phyloP scores from a whole-genome alignment of 2,329 filamentous ascomycete genomes.

The Microthyrium microscopicum region DNA sequence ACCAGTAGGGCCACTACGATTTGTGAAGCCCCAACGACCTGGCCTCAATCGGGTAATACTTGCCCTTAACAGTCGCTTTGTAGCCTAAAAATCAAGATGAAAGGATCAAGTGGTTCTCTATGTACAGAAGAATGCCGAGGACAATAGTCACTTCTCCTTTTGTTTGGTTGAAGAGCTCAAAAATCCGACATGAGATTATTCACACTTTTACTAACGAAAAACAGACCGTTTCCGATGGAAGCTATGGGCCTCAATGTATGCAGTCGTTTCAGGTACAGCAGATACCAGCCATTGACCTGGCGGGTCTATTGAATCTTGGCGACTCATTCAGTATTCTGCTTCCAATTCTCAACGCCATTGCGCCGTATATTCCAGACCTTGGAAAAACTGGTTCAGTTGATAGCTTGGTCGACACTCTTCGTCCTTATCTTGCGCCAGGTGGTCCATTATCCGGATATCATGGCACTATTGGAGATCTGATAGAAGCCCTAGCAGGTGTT shows the following conservation, averaged over 20 bases:
- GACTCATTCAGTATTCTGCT: too few relatives aligned
- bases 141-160: not conserved
- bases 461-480: not conserved
- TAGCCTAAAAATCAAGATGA: not conserved
- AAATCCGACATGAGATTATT: not conserved
- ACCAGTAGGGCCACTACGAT: conserved; percentile 16
- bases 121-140: not conserved
- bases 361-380: not conserved
- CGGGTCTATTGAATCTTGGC: too few relatives aligned
- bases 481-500: not conserved
- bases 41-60: not conserved
- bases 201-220: not conserved
- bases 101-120: not conserved
- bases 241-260: too few relatives aligned
- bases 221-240: too few relatives aligned
- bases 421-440: not conserved
- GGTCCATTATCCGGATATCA: not conserved
- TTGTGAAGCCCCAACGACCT: conserved; percentile 9
- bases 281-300: too few relatives aligned
- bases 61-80: not conserved
- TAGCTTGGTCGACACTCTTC: not conserved
- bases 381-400: not conserved
- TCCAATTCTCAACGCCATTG: not conserved
- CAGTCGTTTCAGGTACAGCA: too few relatives aligned
- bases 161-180: not conserved